These are phyloP conservation scores for Cutaneotrichosporon cutaneum DNA, from an alignment of 1,284 basidiomycete species.

Conservation along the genomic window DNA sequence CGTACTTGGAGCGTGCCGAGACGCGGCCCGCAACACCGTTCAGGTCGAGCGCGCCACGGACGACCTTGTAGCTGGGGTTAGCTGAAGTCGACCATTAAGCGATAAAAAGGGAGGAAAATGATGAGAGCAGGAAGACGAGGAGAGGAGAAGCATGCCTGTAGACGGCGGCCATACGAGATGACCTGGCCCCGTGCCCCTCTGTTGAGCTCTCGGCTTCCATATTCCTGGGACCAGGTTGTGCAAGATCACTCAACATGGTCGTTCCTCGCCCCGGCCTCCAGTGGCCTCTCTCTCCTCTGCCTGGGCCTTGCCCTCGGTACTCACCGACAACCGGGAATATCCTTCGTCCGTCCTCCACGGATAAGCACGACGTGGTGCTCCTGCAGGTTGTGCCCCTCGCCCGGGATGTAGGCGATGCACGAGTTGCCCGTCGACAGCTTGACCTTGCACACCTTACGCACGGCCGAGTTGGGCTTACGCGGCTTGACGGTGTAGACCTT, in stretches of 20 bases:
- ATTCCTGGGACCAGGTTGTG: too few relatives aligned
- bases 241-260: too few relatives aligned
- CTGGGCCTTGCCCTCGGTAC: slow-evolving; percentile 33
- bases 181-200: too few relatives aligned
- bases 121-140: too few relatives aligned
- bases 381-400: slow-evolving; percentile 97
- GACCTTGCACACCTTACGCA: slow-evolving; percentile 93
- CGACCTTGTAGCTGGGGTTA: slow-evolving; percentile 80
- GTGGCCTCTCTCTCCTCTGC: background rate
- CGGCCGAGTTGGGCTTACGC: slow-evolving; percentile 98
- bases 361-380: slow-evolving; percentile 95
- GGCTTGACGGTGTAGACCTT: slow-evolving; percentile 82
- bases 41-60: slow-evolving; percentile 89
- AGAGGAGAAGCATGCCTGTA: too few relatives aligned
- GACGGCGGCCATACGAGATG: too few relatives aligned
- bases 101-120: too few relatives aligned
- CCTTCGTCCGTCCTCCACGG: slow-evolving; percentile 91
- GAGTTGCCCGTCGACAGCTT: slow-evolving; percentile 88
- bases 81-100: background rate
- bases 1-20: slow-evolving; percentile 86
- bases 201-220: too few relatives aligned
- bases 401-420: slow-evolving; percentile 91
- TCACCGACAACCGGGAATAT: slow-evolving; percentile 93
- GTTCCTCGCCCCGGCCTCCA: too few relatives aligned
- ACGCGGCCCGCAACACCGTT: slow-evolving; percentile 83